Base-by-base conservation (phyloP, 1,284 basidiomycete genomes). In the Volvariella surrecta region DNA sequence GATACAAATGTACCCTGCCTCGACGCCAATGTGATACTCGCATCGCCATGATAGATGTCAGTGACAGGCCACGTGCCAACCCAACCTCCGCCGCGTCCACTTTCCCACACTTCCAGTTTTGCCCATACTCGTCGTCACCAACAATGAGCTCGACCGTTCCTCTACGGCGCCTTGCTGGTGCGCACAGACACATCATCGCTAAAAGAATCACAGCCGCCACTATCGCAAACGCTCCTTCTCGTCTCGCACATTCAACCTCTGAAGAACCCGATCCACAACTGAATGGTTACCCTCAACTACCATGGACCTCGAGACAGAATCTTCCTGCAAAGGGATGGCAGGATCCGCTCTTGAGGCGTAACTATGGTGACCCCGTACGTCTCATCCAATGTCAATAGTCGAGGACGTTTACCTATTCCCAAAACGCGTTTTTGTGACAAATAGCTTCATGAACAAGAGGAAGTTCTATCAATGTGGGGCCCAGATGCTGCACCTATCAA, bases 391-490 rank as follows among this genome's bases (percentile, higher is more conserved):
- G 9, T 37, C n/a, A 19, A 37, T n/a, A 7, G 6, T 9, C 18
- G 6, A 6, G 34, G 18, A n/a, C 22, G 3, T 22, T 46, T 38
- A 31, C 13, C 10, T 24, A 42, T 32, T 32, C 16, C 11, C 16
- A 34, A 37, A 41, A 49, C 48, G 47, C 60, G 40, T 35, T 45
- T 42, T 47, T 35, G 40, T 34, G 32, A 32, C 37, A 45, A 45
- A 38, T 55, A 92, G 89, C 60, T 92, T 28, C 89, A 90, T 52
- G 87, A 90, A 62, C 74, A 80, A 56, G 87, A 92, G 52, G 90
- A 94, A 56, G 67, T 85, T 17, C 66, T 86, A 48, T 85, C 83
- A 37, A 89, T 93, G 84, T 93, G 88, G 89, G 85, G 86, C 37
- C 89, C 89, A 13, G 90, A 94, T 56, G 69, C 79, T 37, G 71